Conservation (phyloP, 2,329 filamentous ascomycete genomes). For the Xylaria sp. region DNA sequence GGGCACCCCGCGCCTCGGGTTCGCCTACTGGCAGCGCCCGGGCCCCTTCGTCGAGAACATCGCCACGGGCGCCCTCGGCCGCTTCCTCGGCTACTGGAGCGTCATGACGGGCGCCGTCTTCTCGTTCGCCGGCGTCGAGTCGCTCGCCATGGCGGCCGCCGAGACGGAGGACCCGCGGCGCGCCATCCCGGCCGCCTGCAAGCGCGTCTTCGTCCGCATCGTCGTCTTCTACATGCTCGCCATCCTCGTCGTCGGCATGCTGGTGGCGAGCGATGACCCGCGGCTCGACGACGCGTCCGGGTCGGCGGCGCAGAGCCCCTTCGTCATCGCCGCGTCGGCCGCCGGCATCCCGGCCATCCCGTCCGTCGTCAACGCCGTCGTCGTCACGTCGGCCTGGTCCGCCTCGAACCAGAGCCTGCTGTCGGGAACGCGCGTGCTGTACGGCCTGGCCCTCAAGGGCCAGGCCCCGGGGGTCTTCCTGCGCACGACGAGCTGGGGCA, state of each 20-base stretch:
- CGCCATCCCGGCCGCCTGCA: conserved; percentile 51
- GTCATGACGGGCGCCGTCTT: conserved; percentile 51
- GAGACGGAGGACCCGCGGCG: conserved; percentile 56
- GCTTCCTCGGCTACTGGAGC: conserved; percentile 63
- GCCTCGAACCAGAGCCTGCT: conserved; percentile 68
- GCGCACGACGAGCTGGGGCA: conserved; percentile 52
- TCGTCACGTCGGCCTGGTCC: conserved; percentile 73
- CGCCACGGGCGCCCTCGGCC: conserved; percentile 57
- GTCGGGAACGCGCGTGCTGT: conserved; percentile 61
- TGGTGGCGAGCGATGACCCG: conserved; percentile 58
- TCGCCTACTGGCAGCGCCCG: conserved; percentile 70
- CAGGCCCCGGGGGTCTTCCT: conserved; percentile 62
- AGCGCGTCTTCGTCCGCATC: conserved; percentile 60
- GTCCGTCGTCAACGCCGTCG: conserved; percentile 75
- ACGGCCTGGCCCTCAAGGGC: conserved; percentile 60
- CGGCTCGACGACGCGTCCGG: conserved; percentile 50
- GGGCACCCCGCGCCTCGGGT: conserved; percentile 62
- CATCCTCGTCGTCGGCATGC: conserved; percentile 60
- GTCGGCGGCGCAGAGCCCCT: conserved; percentile 57
- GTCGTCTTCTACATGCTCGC: conserved; percentile 61
- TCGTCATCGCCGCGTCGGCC: conserved; percentile 71
- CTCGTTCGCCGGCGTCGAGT: conserved; percentile 53
- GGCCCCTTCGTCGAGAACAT: conserved; percentile 70
- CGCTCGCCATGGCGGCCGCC: conserved; percentile 57
- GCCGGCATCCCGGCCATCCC: conserved; percentile 70